These are phyloP conservation scores for Apiotrichum mycotoxinovorans DNA, from an alignment of 1,284 basidiomycete species.

Conservation along the genomic window DNA sequence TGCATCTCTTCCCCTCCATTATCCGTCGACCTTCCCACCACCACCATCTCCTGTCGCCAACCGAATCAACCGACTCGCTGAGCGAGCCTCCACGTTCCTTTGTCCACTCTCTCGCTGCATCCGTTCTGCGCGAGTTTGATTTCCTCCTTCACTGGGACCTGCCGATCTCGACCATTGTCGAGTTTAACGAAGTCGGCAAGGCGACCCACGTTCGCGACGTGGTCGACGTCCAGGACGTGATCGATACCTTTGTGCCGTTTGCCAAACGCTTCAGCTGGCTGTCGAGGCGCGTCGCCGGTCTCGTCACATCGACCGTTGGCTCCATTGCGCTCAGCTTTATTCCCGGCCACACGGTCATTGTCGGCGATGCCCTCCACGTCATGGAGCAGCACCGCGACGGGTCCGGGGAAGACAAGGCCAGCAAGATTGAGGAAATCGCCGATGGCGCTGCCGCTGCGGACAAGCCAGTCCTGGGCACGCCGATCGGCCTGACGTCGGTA, in stretches of 20 bases:
- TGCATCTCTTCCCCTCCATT: conserved; percentile 37
- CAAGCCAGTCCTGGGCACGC: background rate
- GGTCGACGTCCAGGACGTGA: conserved; percentile 43
- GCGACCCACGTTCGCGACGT: conserved; percentile 45
- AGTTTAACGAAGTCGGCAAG: conserved; percentile 50
- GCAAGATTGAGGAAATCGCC: conserved; percentile 6
- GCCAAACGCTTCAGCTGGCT: conserved; percentile 40
- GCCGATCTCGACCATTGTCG: conserved; percentile 42
- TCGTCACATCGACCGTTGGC: conserved; percentile 32
- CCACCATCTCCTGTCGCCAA: conserved; percentile 2
- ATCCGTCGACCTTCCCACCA: conserved; percentile 7
- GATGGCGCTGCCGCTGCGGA: background rate
- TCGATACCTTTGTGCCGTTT: conserved; percentile 47
- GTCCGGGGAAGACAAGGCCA: background rate
- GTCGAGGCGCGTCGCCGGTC: conserved; percentile 31
- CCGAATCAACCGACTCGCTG: conserved; percentile 12
- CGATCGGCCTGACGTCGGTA: conserved; percentile 1
- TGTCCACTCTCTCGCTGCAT: conserved; percentile 19
- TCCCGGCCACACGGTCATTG: conserved; percentile 14
- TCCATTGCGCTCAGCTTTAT: conserved; percentile 21
- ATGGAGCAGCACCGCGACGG: conserved; percentile 3
- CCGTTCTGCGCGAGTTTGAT: conserved; percentile 32
- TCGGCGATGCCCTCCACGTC: conserved; percentile 13
- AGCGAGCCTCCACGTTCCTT: conserved; percentile 18
- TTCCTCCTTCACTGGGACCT: conserved; percentile 40